phyloP scores from a whole-genome alignment of 2,329 filamentous ascomycete species.

The Periglandula ipomoeae region DNA sequence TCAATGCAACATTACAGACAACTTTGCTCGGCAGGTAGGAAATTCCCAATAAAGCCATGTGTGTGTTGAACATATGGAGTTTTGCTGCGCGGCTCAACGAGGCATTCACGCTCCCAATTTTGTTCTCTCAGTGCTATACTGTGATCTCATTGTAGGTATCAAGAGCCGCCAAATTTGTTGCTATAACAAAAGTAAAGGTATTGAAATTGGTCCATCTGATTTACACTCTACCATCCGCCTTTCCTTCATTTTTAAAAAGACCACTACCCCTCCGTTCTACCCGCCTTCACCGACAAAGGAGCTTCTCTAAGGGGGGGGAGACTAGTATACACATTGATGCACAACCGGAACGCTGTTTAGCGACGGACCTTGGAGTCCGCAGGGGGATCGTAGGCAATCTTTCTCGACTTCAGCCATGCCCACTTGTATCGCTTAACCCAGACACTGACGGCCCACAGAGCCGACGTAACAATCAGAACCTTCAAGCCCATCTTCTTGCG shows the following conservation, averaged over 20 bases:
- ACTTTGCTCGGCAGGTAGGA: too few relatives aligned
- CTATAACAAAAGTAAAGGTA: slow-evolving; percentile 16
- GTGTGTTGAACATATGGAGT: too few relatives aligned
- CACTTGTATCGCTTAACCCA: slow-evolving; percentile 99
- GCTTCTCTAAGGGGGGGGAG: slow-evolving; percentile 29
- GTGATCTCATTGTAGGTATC: too few relatives aligned
- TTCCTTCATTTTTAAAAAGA: slow-evolving; percentile 19
- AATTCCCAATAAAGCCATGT: too few relatives aligned
- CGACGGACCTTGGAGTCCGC: slow-evolving; percentile 41
- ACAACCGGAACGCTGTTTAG: slow-evolving; percentile 25
- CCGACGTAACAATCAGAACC: slow-evolving; percentile 71
- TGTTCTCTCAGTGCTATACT: too few relatives aligned
- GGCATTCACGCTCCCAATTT: too few relatives aligned
- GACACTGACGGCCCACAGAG: slow-evolving; percentile 77
- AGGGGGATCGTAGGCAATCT: slow-evolving; percentile 81
- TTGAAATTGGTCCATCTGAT: slow-evolving; percentile 38
- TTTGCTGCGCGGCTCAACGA: too few relatives aligned
- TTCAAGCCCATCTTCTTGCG: slow-evolving; percentile 99
- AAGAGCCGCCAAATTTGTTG: not conserved
- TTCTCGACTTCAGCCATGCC: slow-evolving; percentile 89
- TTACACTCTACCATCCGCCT: slow-evolving; percentile 37
- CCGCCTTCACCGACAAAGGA: slow-evolving; percentile 34
- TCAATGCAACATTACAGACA: too few relatives aligned
- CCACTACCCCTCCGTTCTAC: slow-evolving; percentile 24
- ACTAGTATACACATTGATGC: slow-evolving; percentile 33